These are phyloP conservation scores for Penicillium argentinense DNA, from an alignment of 495 filamentous ascomycete genomes.

Conservation along the genomic window DNA sequence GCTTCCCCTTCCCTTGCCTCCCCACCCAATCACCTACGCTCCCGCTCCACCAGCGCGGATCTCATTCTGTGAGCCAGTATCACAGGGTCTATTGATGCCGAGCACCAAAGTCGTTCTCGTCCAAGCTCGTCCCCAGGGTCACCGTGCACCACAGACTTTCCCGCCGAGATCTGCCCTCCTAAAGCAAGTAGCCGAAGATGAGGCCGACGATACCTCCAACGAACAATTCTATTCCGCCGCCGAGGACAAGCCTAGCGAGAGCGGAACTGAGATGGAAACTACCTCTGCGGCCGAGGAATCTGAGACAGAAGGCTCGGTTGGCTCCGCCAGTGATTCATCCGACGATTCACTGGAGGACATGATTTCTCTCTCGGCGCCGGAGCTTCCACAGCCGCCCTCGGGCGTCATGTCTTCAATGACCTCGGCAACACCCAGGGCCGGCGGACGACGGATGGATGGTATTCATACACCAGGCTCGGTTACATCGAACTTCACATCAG, in stretches of 20 bases:
- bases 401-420: constrained; percentile 71
- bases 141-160: constrained; percentile 31
- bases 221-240: constrained; percentile 88
- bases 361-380: constrained; percentile 79
- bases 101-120: constrained; percentile 70
- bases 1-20: constrained; percentile 75
- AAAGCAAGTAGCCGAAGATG: constrained; percentile 65
- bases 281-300: constrained; percentile 55
- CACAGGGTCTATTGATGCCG: constrained; percentile 76
- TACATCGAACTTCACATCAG: constrained; percentile 78
- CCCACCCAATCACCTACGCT: constrained; percentile 88
- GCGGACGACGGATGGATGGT: constrained; percentile 62
- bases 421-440: constrained; percentile 69
- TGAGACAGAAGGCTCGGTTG: constrained; percentile 47
- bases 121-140: constrained; percentile 51
- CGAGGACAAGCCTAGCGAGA: constrained; percentile 63
- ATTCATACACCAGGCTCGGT: constrained; percentile 77
- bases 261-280: constrained; percentile 58
- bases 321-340: constrained; percentile 63
- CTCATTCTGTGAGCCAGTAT: constrained; percentile 69
- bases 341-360: constrained; percentile 78
- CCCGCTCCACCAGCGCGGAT: constrained; percentile 71
- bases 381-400: constrained; percentile 64
- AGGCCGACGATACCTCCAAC: constrained; percentile 75
- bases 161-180: constrained; percentile 36